A percentile compares a stretch with the other conserved stretches of the same genome.
phyloP scores from a whole-genome alignment of 768 basidiomycete species.

The Pleurotus tuber-regium region DNA sequence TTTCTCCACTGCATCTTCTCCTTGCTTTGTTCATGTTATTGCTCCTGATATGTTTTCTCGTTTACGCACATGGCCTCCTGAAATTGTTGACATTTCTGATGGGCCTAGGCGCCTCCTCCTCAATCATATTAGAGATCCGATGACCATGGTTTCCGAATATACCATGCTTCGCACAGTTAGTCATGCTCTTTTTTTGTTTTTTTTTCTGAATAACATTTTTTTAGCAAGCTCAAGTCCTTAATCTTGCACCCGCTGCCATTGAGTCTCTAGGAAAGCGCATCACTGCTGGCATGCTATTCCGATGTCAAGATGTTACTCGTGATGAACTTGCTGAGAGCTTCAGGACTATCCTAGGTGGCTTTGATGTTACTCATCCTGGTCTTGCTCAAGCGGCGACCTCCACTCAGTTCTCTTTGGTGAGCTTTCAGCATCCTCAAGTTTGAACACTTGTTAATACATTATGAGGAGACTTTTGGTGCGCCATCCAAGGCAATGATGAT shows the following conservation, averaged over 20 bases:
- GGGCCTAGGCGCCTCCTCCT: conserved; percentile 2
- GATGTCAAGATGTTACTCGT: too few relatives aligned
- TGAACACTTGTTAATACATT: background rate
- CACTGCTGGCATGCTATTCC: too few relatives aligned
- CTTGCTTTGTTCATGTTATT: background rate
- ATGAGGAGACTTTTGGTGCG: background rate
- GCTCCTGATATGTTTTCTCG: background rate
- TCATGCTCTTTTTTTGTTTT: background rate
- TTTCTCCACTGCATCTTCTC: background rate
- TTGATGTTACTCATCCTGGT: background rate
- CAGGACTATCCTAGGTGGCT: background rate
- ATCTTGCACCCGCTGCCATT: too few relatives aligned
- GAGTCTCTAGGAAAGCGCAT: too few relatives aligned
- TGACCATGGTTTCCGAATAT: background rate
- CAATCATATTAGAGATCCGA: conserved; percentile 1
- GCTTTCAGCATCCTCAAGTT: background rate
- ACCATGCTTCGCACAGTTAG: background rate
- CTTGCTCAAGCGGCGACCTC: background rate
- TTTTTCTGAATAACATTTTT: background rate
- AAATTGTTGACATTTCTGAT: background rate
- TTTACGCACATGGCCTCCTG: conserved; percentile 3
- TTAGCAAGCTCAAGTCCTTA: too few relatives aligned
- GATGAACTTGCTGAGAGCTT: background rate
- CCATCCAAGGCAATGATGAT: background rate
- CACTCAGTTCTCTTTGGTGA: background rate